phyloP scores from a whole-genome alignment of 2,329 filamentous ascomycete species.

The Neurospora crassa region DNA sequence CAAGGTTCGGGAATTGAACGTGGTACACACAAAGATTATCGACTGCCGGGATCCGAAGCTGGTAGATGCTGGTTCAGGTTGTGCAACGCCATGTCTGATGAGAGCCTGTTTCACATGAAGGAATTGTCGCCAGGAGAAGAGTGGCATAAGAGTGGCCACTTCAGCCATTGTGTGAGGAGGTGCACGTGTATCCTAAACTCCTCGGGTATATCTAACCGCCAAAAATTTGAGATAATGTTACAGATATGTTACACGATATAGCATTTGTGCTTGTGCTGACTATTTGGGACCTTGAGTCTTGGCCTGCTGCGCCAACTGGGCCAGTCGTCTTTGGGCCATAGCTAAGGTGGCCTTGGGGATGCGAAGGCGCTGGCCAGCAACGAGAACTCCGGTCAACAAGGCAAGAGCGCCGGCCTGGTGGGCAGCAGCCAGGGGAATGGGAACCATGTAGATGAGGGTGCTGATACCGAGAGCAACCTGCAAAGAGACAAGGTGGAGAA shows the following conservation, averaged over 20 bases:
- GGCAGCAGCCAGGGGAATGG: constrained; percentile 74
- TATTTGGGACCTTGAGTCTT: not conserved
- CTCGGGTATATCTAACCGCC: not conserved
- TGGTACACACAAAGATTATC: not conserved
- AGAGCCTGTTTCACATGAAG: not conserved
- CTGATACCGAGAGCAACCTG: constrained; percentile 83
- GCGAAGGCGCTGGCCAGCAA: constrained; percentile 70
- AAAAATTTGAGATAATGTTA: not conserved
- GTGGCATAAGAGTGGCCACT: not conserved
- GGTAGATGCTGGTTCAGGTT: not conserved
- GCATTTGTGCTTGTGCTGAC: not conserved
- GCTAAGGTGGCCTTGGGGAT: constrained; percentile 57
- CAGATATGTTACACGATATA: not conserved
- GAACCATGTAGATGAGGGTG: constrained; percentile 90
- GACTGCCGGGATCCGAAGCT: not conserved
- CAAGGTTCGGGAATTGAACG: not conserved
- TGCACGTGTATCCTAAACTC: not conserved
- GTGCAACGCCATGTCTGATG: not conserved
- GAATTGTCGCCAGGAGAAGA: not conserved
- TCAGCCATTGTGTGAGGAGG: not conserved
- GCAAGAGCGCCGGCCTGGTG: constrained; percentile 89
- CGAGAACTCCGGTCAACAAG: constrained; percentile 69
- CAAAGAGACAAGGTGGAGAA: constrained; percentile 72
- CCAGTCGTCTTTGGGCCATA: constrained; percentile 39
- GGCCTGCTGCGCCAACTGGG: not conserved